Evolutionary conservation across 805 yeast genomes (phyloP).

Genomic region (Candida awuae): DNA sequence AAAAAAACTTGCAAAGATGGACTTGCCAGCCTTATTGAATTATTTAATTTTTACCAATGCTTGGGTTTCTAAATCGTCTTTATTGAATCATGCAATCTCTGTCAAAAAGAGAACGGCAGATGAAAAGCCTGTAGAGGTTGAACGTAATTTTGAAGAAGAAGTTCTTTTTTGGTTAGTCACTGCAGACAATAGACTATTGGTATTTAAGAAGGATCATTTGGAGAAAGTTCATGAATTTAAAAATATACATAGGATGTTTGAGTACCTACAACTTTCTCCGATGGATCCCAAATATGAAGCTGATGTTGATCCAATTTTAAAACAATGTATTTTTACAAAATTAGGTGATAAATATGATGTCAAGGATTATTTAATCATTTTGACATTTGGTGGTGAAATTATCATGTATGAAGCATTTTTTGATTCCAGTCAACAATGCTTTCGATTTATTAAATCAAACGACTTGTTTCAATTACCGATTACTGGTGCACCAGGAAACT

Average conservation of each 20-base stretch:
- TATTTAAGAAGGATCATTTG: constrained; percentile 48
- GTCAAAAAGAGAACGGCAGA: constrained; percentile 21
- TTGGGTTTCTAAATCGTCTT: constrained; percentile 45
- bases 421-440: constrained; percentile 33
- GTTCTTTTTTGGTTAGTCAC: constrained; percentile 59
- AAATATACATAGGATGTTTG: constrained; percentile 40
- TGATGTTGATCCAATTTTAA: constrained; percentile 66
- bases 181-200: constrained; percentile 66
- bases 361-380: constrained; percentile 58
- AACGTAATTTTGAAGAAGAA: constrained; percentile 23
- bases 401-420: constrained; percentile 53
- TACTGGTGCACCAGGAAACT: constrained; percentile 77
- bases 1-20: constrained; percentile 22
- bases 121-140: constrained; percentile 19
- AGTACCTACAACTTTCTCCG: constrained; percentile 34
- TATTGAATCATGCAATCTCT: constrained; percentile 37
- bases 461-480: constrained; percentile 37
- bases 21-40: constrained; percentile 29
- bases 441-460: constrained; percentile 35
- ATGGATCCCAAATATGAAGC: constrained; percentile 43
- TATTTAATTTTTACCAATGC: constrained; percentile 57
- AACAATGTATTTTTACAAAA: constrained; percentile 55
- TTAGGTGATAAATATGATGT: constrained; percentile 50
- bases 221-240: constrained; percentile 48
- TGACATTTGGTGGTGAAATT: constrained; percentile 79